Evolutionary conservation across 805 yeast genomes (phyloP), one percentile per base, ranked within the genome.

Genomic region (Hanseniaspora guilliermondii): DNA sequence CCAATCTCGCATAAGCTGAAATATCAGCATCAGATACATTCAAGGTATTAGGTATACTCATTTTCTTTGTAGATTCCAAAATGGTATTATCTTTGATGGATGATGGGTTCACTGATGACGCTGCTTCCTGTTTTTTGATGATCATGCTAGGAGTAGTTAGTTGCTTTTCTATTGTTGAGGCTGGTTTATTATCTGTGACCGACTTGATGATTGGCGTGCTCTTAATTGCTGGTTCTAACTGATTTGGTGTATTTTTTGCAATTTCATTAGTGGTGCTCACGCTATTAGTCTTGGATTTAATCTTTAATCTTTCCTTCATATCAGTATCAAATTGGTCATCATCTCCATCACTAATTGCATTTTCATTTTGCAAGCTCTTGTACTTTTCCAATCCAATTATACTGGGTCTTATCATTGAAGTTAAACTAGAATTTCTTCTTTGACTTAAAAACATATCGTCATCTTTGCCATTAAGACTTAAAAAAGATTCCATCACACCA

Each of bases 1-100:
- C 97, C 39, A 93, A 70, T 60, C 88, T 72, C 1, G 93, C 93
- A 65, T 73, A 73, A 1, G 76, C 77, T 4, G 73, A 68, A 9
- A 73, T 74, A 45, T 72, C 71, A 4, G 76, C 33, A 35, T 39
- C 50, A 14, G 36, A 25, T 7, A 25, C 35, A 32, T 53, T 40
- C 16, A 53, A 17, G 1, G 47, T 19, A 27, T 25, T 45, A 11
- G 50, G 41, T 5, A 41, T 39, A n/a, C 44, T 53, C 25, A 41
- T 39, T 22, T 39, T 45, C 11, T 46, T 46, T 14, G 50, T 39
- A 9, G 44, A 46, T 36, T 52, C 55, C 24, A 52, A 44, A 44
- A 44, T 46, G 6, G 56, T 39, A 17, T 53, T 39, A 33, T 45
- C 46, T 17, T 45, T 53, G 11, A 42, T 33, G 4, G 53, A 49